Percentiles rank a stretch among this genome's conserved stretches.
Evolutionary conservation across 1,284 basidiomycete genomes (phyloP).

Genomic region (Trichosporon sp.): DNA sequence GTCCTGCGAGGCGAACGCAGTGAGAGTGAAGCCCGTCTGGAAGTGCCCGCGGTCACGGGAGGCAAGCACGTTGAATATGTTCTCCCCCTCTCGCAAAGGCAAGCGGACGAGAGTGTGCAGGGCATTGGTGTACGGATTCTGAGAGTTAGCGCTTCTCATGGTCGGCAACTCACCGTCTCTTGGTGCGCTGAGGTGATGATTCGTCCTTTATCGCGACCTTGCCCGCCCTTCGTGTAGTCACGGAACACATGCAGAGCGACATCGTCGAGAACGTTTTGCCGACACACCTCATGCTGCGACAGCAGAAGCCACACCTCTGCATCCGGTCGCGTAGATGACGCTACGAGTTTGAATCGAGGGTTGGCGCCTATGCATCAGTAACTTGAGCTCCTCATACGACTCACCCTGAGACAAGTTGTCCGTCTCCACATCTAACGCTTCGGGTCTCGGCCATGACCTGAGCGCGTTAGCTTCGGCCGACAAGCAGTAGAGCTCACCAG

Average conservation of each 20-base stretch:
- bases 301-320: constrained; percentile 74
- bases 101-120: constrained; percentile 67
- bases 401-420: constrained; percentile 21
- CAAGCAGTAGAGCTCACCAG: constrained; percentile 59
- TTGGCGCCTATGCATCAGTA: constrained; percentile 25
- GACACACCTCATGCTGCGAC: constrained; percentile 71
- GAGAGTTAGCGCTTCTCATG: background rate
- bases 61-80: constrained; percentile 40
- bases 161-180: constrained; percentile 20
- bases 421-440: background rate
- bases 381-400: background rate
- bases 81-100: constrained; percentile 34
- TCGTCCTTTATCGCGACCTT: background rate
- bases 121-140: constrained; percentile 68
- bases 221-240: constrained; percentile 32
- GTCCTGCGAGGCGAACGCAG: constrained; percentile 40
- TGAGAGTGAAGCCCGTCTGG: constrained; percentile 50
- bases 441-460: constrained; percentile 63
- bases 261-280: constrained; percentile 65
- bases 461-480: background rate
- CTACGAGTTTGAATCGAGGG: constrained; percentile 39
- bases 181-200: constrained; percentile 23
- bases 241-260: constrained; percentile 68
- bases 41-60: constrained; percentile 45
- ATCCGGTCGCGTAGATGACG: constrained; percentile 25